Base-by-base conservation (phyloP, 371 early-diverging fungal species). In the Dinochytrium kinnereticum region DNA sequence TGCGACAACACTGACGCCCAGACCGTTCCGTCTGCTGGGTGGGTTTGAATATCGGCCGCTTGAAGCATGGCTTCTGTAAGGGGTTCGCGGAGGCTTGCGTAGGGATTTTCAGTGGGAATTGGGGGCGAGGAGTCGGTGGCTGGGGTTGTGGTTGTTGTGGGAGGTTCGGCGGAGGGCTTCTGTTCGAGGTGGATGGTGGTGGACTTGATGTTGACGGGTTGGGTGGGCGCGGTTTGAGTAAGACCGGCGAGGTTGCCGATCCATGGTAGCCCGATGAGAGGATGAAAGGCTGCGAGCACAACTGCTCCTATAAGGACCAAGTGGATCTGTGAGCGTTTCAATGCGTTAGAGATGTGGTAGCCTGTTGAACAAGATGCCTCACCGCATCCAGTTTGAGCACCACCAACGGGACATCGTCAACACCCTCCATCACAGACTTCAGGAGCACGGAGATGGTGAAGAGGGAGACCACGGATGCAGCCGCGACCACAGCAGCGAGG, bases 1-100 rank as follows among this genome's bases (percentile, higher is more conserved):
- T 76, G 65, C 21, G 38, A 38, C 33, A 78, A 51, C 3, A 79
- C 76, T 17, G 72, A 65, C 0, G 68, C 57, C 82, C 82, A 82
- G 17, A 59, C 59, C 21, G 31, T 38, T 33, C 50, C 64, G 34
- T 49, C 67, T 30, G 69, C 69, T 10, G 72, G 72, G 33, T 68
- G 30, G 26, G 34, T 50, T n/a, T 68, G 59, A 1, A 71, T 10
- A 51, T 76, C 76, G 1, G 72, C 69, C 26, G 37, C 34, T 33
- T 49, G 51, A 21, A 75, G 15, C 33, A 75, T 21, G 2, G 44
- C 33, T 21, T 34, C 24, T 19, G 28, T 38, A 1, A 75, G 53
- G 10, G 75, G 31, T 17, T 30, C 31, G n/a, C 50, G n/a, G 51
- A 49, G 33, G 68, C 34, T 2, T 3, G 26, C 53, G 53, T 51